These are phyloP conservation scores for Syzygium syzygioides DNA, from an alignment of 441 rosid genomes.

Conservation along the genomic window DNA sequence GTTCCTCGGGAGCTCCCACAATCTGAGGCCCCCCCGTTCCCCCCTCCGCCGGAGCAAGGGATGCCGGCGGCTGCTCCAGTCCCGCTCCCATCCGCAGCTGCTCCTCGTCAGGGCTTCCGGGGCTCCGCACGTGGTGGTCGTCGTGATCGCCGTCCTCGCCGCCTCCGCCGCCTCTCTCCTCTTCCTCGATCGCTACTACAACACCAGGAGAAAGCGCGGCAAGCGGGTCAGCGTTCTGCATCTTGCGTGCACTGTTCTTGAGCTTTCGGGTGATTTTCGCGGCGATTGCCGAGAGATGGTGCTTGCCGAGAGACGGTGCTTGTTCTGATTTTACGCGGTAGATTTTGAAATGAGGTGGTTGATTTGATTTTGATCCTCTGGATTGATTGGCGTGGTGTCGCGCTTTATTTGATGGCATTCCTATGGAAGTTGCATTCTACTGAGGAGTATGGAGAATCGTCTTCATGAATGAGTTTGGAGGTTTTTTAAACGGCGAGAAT, in stretches of 20 bases:
- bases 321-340: background rate
- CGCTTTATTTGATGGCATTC: background rate
- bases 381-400: background rate
- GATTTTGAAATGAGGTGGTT: slow-evolving; percentile 19
- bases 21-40: slow-evolving; percentile 38
- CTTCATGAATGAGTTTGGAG: background rate
- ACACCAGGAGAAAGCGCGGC: background rate
- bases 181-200: slow-evolving; percentile 25
- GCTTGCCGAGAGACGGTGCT: background rate
- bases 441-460: background rate
- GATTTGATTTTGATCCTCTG: slow-evolving; percentile 1
- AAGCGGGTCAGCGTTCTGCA: background rate
- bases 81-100: slow-evolving; percentile 27
- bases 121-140: slow-evolving; percentile 31
- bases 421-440: background rate
- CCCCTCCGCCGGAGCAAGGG: slow-evolving; percentile 22
- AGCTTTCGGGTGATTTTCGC: background rate
- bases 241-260: background rate
- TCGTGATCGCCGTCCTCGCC: slow-evolving; percentile 57
- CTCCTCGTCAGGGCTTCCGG: slow-evolving; percentile 46
- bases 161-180: slow-evolving; percentile 53
- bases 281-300: background rate
- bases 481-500: background rate
- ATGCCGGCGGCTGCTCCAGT: slow-evolving; percentile 12
- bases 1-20: slow-evolving; percentile 46